A percentile compares a stretch with the other conserved stretches of the same genome.
Conservation (phyloP, 2,329 filamentous ascomycete genomes). For the Graphium sp. region DNA sequence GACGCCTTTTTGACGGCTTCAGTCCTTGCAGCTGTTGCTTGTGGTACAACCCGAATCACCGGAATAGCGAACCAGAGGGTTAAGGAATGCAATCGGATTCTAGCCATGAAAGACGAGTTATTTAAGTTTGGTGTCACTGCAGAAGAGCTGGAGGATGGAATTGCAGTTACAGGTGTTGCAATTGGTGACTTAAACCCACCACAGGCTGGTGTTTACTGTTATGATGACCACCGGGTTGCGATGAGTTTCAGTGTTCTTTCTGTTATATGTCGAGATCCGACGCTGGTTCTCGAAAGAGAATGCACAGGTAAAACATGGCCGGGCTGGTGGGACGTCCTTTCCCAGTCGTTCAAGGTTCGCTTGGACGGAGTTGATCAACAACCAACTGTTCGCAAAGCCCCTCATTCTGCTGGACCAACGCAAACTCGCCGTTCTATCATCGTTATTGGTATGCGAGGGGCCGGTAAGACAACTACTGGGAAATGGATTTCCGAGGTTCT, state of each 20-base stretch:
- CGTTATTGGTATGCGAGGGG: constrained; percentile 93
- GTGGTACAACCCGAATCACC: constrained; percentile 67
- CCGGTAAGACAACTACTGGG: constrained; percentile 88
- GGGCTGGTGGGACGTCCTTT: constrained; percentile 90
- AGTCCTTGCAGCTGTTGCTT: constrained; percentile 78
- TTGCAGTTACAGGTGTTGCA: constrained; percentile 47
- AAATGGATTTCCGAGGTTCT: constrained; percentile 67
- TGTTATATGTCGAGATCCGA: constrained; percentile 50
- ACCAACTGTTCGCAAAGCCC: constrained; percentile 6
- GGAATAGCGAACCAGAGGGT: constrained; percentile 96
- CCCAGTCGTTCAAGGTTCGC: constrained; percentile 57
- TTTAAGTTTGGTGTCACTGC: constrained; percentile 84
- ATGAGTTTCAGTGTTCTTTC: constrained; percentile 96
- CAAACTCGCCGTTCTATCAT: constrained; percentile 51
- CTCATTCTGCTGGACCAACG: constrained; percentile 3
- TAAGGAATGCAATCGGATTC: constrained; percentile 94
- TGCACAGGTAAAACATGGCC: constrained; percentile 98
- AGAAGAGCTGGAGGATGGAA: constrained; percentile 85
- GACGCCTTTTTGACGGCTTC: constrained; percentile 95
- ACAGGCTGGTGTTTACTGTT: constrained; percentile 64
- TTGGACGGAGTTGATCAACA: constrained; percentile 57
- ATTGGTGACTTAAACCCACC: constrained; percentile 33
- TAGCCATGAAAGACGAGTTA: constrained; percentile 87
- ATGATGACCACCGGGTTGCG: constrained; percentile 92
- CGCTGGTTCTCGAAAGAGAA: constrained; percentile 73